Evolutionary conservation across 257 asterid species (phyloP).

Genomic region (Avicennia marina): DNA sequence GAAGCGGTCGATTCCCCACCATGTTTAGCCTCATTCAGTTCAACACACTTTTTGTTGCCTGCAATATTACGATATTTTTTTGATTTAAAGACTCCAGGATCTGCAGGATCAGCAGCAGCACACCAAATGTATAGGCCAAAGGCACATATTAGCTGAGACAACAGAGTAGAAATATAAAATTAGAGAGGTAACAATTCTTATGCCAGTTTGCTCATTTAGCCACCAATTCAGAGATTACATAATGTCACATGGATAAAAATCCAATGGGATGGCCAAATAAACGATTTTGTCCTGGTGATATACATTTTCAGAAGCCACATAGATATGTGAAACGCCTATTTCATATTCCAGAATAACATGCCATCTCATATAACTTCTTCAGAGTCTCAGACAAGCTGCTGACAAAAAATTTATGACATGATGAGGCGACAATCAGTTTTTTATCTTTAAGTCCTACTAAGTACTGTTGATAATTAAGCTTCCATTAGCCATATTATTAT

Average conservation of each 20-base stretch:
- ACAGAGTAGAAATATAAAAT: not conserved
- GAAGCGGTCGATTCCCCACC: conserved; percentile 65
- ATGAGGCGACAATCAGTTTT: too few species aligned
- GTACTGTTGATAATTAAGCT: not conserved
- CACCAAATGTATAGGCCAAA: conserved; percentile 94
- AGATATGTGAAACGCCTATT: not conserved
- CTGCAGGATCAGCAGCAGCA: conserved; percentile 97
- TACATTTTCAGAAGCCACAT: not conserved
- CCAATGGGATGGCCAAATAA: not conserved
- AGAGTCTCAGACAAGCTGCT: too few species aligned
- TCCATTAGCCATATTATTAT: not conserved
- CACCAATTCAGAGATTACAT: not conserved
- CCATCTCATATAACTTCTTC: not conserved
- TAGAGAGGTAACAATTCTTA: not conserved
- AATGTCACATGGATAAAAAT: too few species aligned
- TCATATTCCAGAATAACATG: not conserved
- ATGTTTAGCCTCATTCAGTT: conserved; percentile 41
- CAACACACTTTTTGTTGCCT: conserved; percentile 36
- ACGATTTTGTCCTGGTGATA: not conserved
- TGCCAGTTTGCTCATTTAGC: not conserved
- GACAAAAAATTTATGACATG: too few species aligned
- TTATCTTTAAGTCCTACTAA: too few species aligned
- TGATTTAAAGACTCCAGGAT: conserved; percentile 80
- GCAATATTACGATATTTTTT: conserved; percentile 65
- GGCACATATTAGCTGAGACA: conserved; percentile 60